Base-by-base conservation (phyloP, 495 filamentous ascomycete species). In the Neurospora sp. region DNA sequence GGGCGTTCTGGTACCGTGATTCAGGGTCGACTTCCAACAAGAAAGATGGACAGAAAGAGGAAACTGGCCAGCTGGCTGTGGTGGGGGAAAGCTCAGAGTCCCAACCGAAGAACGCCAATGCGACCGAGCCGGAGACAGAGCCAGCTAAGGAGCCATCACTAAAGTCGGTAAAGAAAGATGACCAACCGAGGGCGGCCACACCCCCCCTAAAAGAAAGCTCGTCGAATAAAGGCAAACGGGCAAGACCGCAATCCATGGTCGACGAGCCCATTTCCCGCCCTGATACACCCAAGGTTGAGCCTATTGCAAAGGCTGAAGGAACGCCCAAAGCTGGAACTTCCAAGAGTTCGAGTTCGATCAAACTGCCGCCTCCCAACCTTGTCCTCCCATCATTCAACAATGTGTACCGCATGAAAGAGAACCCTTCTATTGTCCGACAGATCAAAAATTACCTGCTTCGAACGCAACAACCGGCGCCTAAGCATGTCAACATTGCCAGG, bases 1-100 rank as follows among this genome's bases (percentile, higher is more conserved):
- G 93, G 93, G 93, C 91, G 1, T 96, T 96, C 75, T 96, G 92
- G 92, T 93, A 91, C 8, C 89, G 87, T 72, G 92, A 93, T 20
- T 81, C 86, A 23, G 77, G 88, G 10, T 75, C 80, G 27, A 83
- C 78, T 71, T 72, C 85, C 2, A 79, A 78, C 35, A 82, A 85
- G 42, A 81, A 78, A 49, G 35, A 75, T 5, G 44, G 66, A 0
- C 16, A 72, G 39, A 49, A 73, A 8, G 78, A 83, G 11, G 87
- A 91, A 76, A 78, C 87, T 39, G 91, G 91, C 4, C 90, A 95
- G 78, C 81, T 93, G 14, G 89, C 91, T 12, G 86, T 93, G n/a
- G 88, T 87, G 27, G 89, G 90, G 16, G 89, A 91, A 41, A 84
- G 87, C 5, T 91, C 90, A 38, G 87, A 92, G 78, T 84, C 83